phyloP scores from a whole-genome alignment of 129 eudicot species.

The Logfia minima region DNA sequence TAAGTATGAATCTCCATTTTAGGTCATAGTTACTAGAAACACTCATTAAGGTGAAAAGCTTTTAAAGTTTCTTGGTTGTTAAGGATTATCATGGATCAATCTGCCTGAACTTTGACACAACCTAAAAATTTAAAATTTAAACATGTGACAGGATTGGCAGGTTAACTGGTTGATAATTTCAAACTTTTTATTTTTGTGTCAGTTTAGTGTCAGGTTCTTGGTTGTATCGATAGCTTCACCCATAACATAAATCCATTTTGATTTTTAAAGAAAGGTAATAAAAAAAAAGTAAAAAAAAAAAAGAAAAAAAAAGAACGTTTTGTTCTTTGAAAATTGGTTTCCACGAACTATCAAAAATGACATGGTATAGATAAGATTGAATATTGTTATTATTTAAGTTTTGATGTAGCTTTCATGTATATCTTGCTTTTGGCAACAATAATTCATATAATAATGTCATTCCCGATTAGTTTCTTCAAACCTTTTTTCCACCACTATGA shows the following conservation, averaged over 20 bases:
- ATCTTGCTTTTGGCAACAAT: constrained; percentile 43
- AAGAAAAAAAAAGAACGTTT: not conserved
- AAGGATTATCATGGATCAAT: not conserved
- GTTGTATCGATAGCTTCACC: not conserved
- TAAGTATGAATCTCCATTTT: too few relatives aligned
- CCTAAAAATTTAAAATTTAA: too few relatives aligned
- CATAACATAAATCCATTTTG: not conserved
- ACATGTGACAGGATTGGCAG: not conserved
- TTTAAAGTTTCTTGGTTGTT: too few relatives aligned
- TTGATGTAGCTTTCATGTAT: constrained; percentile 24
- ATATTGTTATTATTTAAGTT: not conserved
- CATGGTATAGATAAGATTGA: constrained; percentile 6
- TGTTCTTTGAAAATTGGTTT: too few relatives aligned
- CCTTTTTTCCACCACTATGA: constrained; percentile 35
- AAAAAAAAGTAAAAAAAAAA: too few relatives aligned
- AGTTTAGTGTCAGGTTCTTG: too few relatives aligned
- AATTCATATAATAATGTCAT: constrained; percentile 38
- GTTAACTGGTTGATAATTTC: too few relatives aligned
- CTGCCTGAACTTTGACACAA: not conserved
- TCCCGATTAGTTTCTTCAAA: constrained; percentile 31
- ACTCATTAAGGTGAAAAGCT: too few relatives aligned
- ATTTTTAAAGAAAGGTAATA: too few relatives aligned
- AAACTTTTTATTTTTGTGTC: too few relatives aligned
- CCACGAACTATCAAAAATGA: too few relatives aligned
- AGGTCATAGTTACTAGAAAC: too few relatives aligned